Percentiles rank a stretch among this genome's conserved stretches.
These are phyloP conservation scores for Penicillium aurantiogriseum DNA, from an alignment of 2,329 filamentous ascomycete genomes.

Conservation along the genomic window DNA sequence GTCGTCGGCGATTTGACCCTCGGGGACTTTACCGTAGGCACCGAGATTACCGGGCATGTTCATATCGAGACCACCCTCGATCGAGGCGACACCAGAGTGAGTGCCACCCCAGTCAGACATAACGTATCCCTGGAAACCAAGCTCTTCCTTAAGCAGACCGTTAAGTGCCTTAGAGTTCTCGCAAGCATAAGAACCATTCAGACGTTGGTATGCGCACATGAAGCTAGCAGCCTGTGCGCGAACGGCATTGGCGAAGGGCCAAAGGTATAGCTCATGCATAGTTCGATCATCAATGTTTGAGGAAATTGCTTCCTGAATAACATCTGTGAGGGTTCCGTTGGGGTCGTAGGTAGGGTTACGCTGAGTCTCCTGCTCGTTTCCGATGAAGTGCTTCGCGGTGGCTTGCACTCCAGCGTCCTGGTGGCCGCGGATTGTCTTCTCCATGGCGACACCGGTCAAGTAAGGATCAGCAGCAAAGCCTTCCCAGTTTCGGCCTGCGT, in stretches of 20 bases:
- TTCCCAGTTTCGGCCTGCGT: slow-evolving; percentile 47
- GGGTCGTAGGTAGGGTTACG: slow-evolving; percentile 32
- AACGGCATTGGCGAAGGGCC: slow-evolving; percentile 10
- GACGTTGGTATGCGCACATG: slow-evolving; percentile 28
- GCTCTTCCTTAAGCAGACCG: slow-evolving; percentile 49
- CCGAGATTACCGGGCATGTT: slow-evolving; percentile 25
- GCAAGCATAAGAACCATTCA: slow-evolving; percentile 48
- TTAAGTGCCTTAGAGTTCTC: slow-evolving; percentile 39
- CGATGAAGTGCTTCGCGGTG: slow-evolving; percentile 20
- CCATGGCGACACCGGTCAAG: slow-evolving; percentile 42
- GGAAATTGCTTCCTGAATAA: slow-evolving; percentile 9
- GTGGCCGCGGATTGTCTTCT: slow-evolving; percentile 42
- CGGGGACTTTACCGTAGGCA: slow-evolving; percentile 37
- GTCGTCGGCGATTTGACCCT: no score
- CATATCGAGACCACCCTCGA: slow-evolving; percentile 48
- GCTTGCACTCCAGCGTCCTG: slow-evolving; percentile 45
- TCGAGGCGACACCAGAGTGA: slow-evolving; percentile 44
- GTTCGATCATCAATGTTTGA: slow-evolving; percentile 12
- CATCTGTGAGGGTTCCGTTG: slow-evolving; percentile 35
- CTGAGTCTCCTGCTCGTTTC: slow-evolving; percentile 33
- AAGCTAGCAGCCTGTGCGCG: slow-evolving; percentile 29
- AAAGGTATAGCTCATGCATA: slow-evolving; percentile 14
- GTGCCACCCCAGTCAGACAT: slow-evolving; percentile 47
- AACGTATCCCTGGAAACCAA: slow-evolving; percentile 51
- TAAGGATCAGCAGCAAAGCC: slow-evolving; percentile 43